A percentile compares a stretch with the other conserved stretches of the same genome.
Evolutionary conservation across 805 yeast species (phyloP).

Genomic region (Yamadazyma phyllophila): DNA sequence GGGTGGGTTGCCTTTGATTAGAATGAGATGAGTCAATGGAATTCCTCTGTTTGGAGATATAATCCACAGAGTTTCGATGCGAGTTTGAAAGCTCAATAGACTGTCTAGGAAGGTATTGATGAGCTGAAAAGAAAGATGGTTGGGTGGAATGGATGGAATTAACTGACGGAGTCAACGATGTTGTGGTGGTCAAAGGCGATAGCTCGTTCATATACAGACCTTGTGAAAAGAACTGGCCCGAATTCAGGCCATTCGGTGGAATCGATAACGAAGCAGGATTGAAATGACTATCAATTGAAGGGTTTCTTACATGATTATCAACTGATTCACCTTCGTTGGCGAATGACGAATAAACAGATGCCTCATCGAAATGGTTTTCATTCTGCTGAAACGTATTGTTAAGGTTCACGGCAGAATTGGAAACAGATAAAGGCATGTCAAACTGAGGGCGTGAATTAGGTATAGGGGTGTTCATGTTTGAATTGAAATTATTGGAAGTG

Average conservation of each 20-base stretch:
- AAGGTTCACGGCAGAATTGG: neutral
- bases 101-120: slow-evolving; percentile 36
- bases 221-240: slow-evolving; percentile 6
- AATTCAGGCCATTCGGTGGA: slow-evolving; percentile 3
- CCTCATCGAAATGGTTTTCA: slow-evolving; percentile 6
- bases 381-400: neutral
- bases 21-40: slow-evolving; percentile 26
- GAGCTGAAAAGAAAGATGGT: slow-evolving; percentile 43
- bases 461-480: slow-evolving; percentile 2
- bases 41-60: slow-evolving; percentile 26
- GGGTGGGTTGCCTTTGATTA: slow-evolving; percentile 13
- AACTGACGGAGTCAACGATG: slow-evolving; percentile 41
- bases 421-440: slow-evolving; percentile 9
- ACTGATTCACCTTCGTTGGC: slow-evolving; percentile 11
- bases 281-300: slow-evolving; percentile 16
- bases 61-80: slow-evolving; percentile 32
- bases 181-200: slow-evolving; percentile 44
- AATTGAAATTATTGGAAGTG: neutral
- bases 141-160: slow-evolving; percentile 41
- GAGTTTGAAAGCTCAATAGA: slow-evolving; percentile 35
- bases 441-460: neutral
- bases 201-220: slow-evolving; percentile 23
- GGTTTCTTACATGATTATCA: slow-evolving; percentile 14
- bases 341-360: slow-evolving; percentile 13
- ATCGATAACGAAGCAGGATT: slow-evolving; percentile 11